Percentiles rank a stretch among this genome's conserved stretches.
Conservation (phyloP, 2,329 filamentous ascomycete species). For the Lachnellula suecica region DNA sequence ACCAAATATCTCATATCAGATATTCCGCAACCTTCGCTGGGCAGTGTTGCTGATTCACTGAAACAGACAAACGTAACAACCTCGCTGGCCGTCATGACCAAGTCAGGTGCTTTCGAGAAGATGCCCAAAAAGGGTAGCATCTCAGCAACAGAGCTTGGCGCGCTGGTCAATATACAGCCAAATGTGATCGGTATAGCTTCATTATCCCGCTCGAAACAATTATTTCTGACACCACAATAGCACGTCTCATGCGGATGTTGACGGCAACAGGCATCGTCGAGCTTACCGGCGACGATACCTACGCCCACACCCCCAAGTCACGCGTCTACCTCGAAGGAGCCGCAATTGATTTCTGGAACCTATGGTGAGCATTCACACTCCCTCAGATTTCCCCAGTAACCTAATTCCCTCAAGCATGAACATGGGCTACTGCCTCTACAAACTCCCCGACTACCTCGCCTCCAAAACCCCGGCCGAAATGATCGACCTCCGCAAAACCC, state of each 20-base stretch:
- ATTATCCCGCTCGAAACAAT: background rate
- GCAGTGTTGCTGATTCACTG: background rate
- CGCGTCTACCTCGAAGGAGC: conserved; percentile 16
- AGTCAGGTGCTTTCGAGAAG: conserved; percentile 22
- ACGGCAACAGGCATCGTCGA: conserved; percentile 16
- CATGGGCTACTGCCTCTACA: conserved; percentile 7
- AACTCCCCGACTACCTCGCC: conserved; percentile 17
- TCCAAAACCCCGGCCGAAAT: conserved; percentile 14
- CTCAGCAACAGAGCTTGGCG: conserved; percentile 19
- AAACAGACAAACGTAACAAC: conserved; percentile 7
- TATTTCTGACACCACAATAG: too few species aligned
- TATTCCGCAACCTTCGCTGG: background rate
- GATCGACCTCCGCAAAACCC: conserved; percentile 19
- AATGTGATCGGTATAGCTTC: conserved; percentile 17
- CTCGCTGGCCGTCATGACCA: conserved; percentile 18
- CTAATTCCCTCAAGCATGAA: conserved; percentile 7
- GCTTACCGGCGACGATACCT: conserved; percentile 17
- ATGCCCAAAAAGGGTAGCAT: conserved; percentile 22
- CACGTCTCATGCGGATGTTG: conserved; percentile 21
- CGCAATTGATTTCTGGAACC: conserved; percentile 19
- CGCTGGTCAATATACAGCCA: conserved; percentile 14
- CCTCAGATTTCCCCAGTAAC: conserved; percentile 1
- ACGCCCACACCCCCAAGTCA: conserved; percentile 21
- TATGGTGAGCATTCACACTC: conserved; percentile 16
- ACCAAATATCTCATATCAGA: background rate